phyloP scores from a whole-genome alignment of 2,329 filamentous ascomycete genomes.

The Botrytis galanthina region DNA sequence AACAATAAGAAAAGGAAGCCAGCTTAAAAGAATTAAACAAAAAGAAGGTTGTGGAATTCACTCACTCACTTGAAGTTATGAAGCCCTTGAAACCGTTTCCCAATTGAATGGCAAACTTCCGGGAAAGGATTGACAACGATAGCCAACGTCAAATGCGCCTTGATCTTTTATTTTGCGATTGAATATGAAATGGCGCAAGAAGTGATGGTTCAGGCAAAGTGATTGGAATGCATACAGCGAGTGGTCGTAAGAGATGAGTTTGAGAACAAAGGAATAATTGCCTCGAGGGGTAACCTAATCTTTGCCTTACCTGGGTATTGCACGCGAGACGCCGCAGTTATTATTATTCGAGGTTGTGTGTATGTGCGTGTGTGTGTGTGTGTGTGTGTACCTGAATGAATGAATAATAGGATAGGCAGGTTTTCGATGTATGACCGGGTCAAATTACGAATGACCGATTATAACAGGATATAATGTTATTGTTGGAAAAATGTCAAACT shows the following conservation, averaged over 20 bases:
- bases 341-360: constrained; percentile 3
- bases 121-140: constrained; percentile 7
- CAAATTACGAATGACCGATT: neutral
- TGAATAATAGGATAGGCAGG: neutral
- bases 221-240: constrained; percentile 19
- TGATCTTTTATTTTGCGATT: constrained; percentile 4
- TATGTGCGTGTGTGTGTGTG: neutral
- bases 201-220: neutral
- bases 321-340: constrained; percentile 20
- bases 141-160: constrained; percentile 6
- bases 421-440: neutral
- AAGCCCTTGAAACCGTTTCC: neutral
- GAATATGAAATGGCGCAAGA: constrained; percentile 10
- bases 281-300: constrained; percentile 19
- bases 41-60: neutral
- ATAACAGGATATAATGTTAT: constrained; percentile 7
- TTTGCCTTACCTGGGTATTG: constrained; percentile 16
- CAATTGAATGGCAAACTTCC: neutral
- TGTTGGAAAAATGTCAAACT: neutral
- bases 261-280: constrained; percentile 10
- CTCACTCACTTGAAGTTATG: constrained; percentile 17
- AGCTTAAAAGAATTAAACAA: neutral
- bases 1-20: neutral
- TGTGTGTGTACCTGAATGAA: neutral
- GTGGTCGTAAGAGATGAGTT: constrained; percentile 14